phyloP scores from a whole-genome alignment of 192 early-diverging fungal genomes.

The Podila clonocystis region DNA sequence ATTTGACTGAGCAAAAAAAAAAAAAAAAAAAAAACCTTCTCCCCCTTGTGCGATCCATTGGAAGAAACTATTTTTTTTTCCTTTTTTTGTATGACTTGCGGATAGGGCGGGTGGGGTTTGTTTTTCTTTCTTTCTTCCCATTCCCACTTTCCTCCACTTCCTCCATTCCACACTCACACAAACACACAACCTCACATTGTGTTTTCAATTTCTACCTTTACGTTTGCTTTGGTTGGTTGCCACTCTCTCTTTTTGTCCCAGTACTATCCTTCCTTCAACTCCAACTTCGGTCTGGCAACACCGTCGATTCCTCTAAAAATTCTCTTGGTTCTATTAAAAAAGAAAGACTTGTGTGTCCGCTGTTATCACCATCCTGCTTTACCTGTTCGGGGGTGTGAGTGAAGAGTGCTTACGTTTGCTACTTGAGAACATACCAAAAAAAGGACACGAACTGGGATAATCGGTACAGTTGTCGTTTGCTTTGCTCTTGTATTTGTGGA shows the following conservation, averaged over 20 bases:
- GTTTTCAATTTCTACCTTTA: neutral
- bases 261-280: too few species aligned
- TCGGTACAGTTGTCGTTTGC: too few species aligned
- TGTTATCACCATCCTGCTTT: too few species aligned
- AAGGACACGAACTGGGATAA: too few species aligned
- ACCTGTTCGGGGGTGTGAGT: too few species aligned
- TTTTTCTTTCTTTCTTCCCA: neutral
- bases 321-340: too few species aligned
- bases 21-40: neutral
- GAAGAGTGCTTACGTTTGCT: too few species aligned
- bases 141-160: neutral
- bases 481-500: too few species aligned
- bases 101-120: too few species aligned
- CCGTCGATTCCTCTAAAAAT: neutral
- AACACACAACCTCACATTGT: too few species aligned
- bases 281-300: neutral
- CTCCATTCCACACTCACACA: neutral
- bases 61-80: neutral
- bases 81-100: neutral
- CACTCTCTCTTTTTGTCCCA: neutral
- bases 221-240: neutral
- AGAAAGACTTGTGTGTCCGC: too few species aligned
- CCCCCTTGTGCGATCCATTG: neutral
- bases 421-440: too few species aligned
- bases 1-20: neutral